Conservation (phyloP, 441 rosid genomes). For the Erodium texanum region DNA sequence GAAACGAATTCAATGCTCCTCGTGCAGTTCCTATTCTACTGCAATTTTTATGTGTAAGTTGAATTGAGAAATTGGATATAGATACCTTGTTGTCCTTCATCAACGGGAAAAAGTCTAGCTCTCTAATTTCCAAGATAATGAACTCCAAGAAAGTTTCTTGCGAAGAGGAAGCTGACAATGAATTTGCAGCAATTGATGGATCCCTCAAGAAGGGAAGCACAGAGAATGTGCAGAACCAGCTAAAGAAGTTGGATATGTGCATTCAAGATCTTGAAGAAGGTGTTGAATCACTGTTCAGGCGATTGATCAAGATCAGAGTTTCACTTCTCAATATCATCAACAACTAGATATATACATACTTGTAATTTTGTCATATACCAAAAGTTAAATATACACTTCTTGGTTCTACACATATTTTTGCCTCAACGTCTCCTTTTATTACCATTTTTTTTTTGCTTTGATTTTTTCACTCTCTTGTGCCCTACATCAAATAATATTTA, state of each 20-base stretch:
- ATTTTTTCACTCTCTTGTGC: too few species aligned
- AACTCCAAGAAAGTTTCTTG: slow-evolving; percentile 19
- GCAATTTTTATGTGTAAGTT: too few species aligned
- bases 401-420: too few species aligned
- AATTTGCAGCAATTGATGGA: slow-evolving; percentile 24
- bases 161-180: slow-evolving; percentile 19
- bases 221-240: slow-evolving; percentile 20
- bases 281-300: slow-evolving; percentile 26
- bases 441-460: too few species aligned
- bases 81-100: slow-evolving; percentile 27
- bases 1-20: too few species aligned
- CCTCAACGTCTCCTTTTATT: too few species aligned
- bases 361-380: not conserved
- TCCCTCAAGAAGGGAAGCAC: slow-evolving; percentile 17
- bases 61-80: too few species aligned
- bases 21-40: too few species aligned
- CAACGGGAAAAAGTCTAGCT: slow-evolving; percentile 23
- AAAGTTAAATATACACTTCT: not conserved
- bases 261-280: slow-evolving; percentile 39
- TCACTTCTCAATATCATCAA: slow-evolving; percentile 37
- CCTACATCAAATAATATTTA: too few species aligned
- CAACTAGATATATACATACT: slow-evolving; percentile 1
- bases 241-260: slow-evolving; percentile 26
- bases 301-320: slow-evolving; percentile 40
- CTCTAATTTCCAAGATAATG: slow-evolving; percentile 33